Conservation (phyloP, 768 basidiomycete genomes). For the Phaeotremella fagi region DNA sequence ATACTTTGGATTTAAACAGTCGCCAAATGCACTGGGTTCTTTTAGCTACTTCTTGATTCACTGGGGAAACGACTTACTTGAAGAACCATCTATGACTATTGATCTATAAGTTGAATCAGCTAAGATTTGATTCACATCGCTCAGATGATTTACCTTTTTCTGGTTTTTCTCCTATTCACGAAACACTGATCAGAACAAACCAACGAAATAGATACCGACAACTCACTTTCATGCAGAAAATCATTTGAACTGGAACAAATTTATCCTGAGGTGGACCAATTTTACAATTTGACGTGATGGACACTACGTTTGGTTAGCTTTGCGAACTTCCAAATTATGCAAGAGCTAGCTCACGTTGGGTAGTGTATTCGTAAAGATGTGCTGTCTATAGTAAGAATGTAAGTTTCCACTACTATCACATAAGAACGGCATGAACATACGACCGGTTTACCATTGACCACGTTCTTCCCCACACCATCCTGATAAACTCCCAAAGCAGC, state of each 20-base stretch:
- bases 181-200: conserved; percentile 49
- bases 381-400: conserved; percentile 18
- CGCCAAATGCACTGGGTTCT: conserved; percentile 39
- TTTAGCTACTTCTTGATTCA: conserved; percentile 2
- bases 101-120: conserved; percentile 54
- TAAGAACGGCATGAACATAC: conserved; percentile 30
- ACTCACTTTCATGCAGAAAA: conserved; percentile 59
- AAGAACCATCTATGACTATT: conserved; percentile 93
- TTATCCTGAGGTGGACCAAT: conserved; percentile 65
- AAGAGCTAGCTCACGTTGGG: conserved; percentile 62
- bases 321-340: neutral
- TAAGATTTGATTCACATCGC: neutral
- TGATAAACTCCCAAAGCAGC: conserved; percentile 94
- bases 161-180: conserved; percentile 56
- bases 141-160: conserved; percentile 54
- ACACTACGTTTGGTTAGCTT: conserved; percentile 54
- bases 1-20: conserved; percentile 38
- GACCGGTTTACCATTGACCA: conserved; percentile 76
- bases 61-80: conserved; percentile 51
- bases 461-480: conserved; percentile 60
- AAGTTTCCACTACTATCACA: too few relatives aligned
- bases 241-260: conserved; percentile 80
- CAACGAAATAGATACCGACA: conserved; percentile 43
- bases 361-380: conserved; percentile 56
- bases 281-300: conserved; percentile 72